phyloP scores from a whole-genome alignment of 202 grass and related monocot species.

The Schoenoplectus tabernaemontani region DNA sequence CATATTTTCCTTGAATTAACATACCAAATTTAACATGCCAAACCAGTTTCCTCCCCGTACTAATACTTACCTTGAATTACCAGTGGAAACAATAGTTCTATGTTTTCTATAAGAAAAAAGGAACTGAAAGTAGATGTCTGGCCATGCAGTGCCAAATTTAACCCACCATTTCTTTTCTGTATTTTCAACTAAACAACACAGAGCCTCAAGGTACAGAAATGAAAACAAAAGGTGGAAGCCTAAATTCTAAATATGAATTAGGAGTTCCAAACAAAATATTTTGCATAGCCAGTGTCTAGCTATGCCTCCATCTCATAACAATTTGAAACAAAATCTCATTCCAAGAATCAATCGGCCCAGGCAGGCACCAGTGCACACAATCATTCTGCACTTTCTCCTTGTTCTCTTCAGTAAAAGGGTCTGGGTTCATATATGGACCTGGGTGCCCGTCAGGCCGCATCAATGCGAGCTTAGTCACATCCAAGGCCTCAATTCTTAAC shows the following conservation, averaged over 20 bases:
- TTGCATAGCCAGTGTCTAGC: neutral
- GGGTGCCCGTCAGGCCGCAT: conserved; percentile 60
- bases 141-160: neutral
- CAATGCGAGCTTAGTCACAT: conserved; percentile 52
- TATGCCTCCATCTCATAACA: conserved; percentile 42
- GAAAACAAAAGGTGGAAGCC: neutral
- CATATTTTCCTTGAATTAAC: too few species aligned
- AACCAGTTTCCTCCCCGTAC: neutral
- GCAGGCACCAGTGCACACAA: conserved; percentile 83
- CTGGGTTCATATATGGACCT: conserved; percentile 46
- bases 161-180: neutral
- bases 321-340: conserved; percentile 75
- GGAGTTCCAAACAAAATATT: neutral
- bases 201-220: neutral
- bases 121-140: neutral
- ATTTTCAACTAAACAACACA: neutral
- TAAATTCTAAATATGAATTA: neutral
- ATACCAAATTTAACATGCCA: too few species aligned
- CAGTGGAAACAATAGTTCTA: neutral
- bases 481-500: conserved; percentile 48
- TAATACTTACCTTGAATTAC: neutral
- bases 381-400: conserved; percentile 59
- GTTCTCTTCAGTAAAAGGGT: conserved; percentile 41
- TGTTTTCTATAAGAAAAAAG: neutral
- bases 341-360: conserved; percentile 73